A percentile compares a stretch with the other conserved stretches of the same genome.
Conservation (phyloP, 2,329 filamentous ascomycete genomes). For the Aspergillus hortae region DNA sequence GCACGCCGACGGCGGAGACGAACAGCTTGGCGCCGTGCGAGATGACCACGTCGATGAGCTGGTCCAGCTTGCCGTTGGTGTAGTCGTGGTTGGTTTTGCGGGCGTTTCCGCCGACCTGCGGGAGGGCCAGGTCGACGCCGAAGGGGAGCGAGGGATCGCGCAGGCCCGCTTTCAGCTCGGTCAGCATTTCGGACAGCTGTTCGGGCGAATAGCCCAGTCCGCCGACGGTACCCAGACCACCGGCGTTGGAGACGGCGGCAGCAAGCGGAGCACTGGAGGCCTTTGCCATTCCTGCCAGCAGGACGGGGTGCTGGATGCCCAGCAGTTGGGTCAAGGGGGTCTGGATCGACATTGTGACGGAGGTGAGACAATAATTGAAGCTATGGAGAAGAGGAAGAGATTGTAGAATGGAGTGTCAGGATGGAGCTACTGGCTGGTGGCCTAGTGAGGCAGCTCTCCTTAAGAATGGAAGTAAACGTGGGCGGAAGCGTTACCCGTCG, state of each 20-base stretch:
- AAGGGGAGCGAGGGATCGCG: conserved; percentile 68
- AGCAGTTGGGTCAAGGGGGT: conserved; percentile 78
- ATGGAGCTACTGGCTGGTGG: background rate
- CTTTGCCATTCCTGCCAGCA: conserved; percentile 91
- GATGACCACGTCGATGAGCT: conserved; percentile 82
- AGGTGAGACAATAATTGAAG: background rate
- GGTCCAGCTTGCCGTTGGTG: conserved; percentile 81
- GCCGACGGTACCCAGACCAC: conserved; percentile 67
- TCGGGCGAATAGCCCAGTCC: conserved; percentile 67
- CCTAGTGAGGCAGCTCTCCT: background rate
- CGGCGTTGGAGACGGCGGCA: conserved; percentile 83
- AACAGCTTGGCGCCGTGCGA: conserved; percentile 80
- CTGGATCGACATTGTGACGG: conserved; percentile 53
- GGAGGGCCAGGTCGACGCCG: conserved; percentile 85
- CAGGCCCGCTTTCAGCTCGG: conserved; percentile 77
- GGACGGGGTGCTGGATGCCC: conserved; percentile 79
- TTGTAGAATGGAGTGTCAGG: background rate
- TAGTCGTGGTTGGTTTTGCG: conserved; percentile 95
- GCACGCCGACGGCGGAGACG: conserved; percentile 83
- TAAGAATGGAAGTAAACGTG: background rate
- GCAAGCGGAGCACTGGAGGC: conserved; percentile 75
- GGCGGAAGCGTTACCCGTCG: background rate
- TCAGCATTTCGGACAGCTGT: conserved; percentile 74
- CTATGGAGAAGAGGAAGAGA: background rate
- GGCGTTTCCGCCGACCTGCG: conserved; percentile 78